These are phyloP conservation scores for Aspergillus heteromorphus DNA, from an alignment of 495 filamentous ascomycete species.

Conservation along the genomic window DNA sequence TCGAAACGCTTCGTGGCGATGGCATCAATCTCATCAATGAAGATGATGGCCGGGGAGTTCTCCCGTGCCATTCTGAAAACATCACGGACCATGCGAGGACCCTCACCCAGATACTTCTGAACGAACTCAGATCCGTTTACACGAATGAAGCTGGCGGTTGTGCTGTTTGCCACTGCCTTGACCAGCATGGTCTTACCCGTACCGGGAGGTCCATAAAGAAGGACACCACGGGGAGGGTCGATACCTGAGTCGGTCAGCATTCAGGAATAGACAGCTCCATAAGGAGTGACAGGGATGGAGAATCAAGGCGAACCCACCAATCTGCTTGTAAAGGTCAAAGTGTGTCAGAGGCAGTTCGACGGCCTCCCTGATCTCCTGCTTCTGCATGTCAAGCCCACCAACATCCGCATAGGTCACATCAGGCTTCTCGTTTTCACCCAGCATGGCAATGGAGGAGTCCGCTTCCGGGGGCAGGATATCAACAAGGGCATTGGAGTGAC, in stretches of 20 bases:
- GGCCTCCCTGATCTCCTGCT: conserved; percentile 97
- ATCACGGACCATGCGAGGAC: conserved; percentile 96
- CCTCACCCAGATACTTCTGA: conserved; percentile 97
- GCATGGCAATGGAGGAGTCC: conserved; percentile 97
- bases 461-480: conserved; percentile 97
- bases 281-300: background rate
- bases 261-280: background rate
- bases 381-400: conserved; percentile 98
- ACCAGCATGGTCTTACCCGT: conserved; percentile 99
- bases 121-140: conserved; percentile 98
- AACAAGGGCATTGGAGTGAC: conserved; percentile 96
- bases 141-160: conserved; percentile 96
- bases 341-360: conserved; percentile 95
- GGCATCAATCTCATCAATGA: conserved; percentile 99
- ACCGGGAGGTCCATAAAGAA: conserved; percentile 93
- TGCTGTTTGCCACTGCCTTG: conserved; percentile 96
- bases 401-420: conserved; percentile 98
- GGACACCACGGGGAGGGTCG: conserved; percentile 91
- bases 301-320: conserved; percentile 46
- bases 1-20: conserved; percentile 99
- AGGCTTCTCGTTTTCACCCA: conserved; percentile 92
- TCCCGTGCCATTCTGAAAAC: conserved; percentile 99
- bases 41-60: conserved; percentile 97
- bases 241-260: conserved; percentile 57
- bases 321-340: conserved; percentile 97